Evolutionary conservation across 169 alveolate species (phyloP).

Genomic region (Eimeria praecox): DNA sequence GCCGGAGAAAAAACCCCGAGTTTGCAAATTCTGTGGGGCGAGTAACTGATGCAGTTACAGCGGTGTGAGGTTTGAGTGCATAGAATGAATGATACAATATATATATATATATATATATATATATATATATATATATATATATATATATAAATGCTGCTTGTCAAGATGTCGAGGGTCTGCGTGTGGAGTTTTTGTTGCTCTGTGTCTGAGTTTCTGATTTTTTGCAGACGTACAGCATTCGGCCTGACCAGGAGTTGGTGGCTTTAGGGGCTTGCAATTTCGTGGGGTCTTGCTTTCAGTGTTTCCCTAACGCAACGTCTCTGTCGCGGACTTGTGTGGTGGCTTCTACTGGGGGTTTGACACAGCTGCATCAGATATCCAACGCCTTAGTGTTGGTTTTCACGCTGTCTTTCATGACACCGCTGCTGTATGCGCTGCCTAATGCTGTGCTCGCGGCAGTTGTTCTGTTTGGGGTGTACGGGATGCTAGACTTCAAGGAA

Average conservation of each 20-base stretch:
- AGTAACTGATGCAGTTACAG: neutral
- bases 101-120: neutral
- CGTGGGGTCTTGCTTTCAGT: slow-evolving; percentile 82
- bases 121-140: neutral
- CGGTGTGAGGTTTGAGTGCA: neutral
- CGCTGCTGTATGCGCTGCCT: slow-evolving; percentile 78
- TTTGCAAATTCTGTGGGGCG: neutral
- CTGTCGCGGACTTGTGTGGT: slow-evolving; percentile 81
- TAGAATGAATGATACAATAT: too few species aligned
- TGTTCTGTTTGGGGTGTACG: slow-evolving; percentile 83
- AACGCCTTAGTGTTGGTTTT: slow-evolving; percentile 69
- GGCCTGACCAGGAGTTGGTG: slow-evolving; percentile 80
- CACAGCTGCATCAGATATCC: slow-evolving; percentile 79
- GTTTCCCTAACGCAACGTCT: slow-evolving; percentile 83
- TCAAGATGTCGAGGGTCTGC: neutral
- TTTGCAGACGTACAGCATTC: slow-evolving; percentile 76
- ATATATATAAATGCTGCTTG: neutral
- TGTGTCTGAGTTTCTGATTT: neutral
- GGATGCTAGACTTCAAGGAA: slow-evolving; percentile 83
- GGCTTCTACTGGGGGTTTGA: slow-evolving; percentile 58
- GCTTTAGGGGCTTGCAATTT: slow-evolving; percentile 77
- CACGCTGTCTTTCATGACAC: slow-evolving; percentile 83
- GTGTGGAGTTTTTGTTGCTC: neutral
- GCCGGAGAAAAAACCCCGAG: neutral
- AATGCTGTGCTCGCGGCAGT: slow-evolving; percentile 82